Evolutionary conservation across 371 early-diverging fungal genomes (phyloP), one percentile per base, ranked within the genome.

Genomic region (Circinella minor): DNA sequence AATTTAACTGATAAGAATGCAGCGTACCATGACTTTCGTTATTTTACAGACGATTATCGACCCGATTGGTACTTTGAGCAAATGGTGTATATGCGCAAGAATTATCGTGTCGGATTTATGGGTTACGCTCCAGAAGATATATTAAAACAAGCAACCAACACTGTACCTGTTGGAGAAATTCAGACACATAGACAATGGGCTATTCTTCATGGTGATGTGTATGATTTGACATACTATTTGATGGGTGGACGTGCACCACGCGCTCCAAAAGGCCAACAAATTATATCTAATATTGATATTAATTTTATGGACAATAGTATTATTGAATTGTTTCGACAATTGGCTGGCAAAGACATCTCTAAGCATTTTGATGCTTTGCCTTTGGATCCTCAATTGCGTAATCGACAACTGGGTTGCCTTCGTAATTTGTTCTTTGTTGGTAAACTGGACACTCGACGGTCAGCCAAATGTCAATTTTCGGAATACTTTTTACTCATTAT

Each of bases 361-460:
- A 84, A 88, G 63, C 80, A 81, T 49, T 91, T 88, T 76, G 87
- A 90, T 70, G 76, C 79, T 4, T 68, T 87, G 20, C 77, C 81
- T 11, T 69, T 82, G 18, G 73, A 74, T 27, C 70, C 67, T 64
- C 80, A 67, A 27, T 72, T 77, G 49, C 81, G 77, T 38, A 72
- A 57, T 20, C 65, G 79, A 20, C 84, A 85, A 61, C 46, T 82
- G 36, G 81, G 77, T 4, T 98, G 98, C 75, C 79, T 97, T 65
- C 88, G 92, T 68, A 88, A 90, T 55, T 81, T 92, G 14, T 95
- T 95, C 74, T 94, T 91, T 75, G 91, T 89, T 20, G 98, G 97
- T 37, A 88, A 91, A 15, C 74, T 97, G 43, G 97, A 97, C 80
- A 86, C 89, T 59, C 91, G 97, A 67, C 83, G 90, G 54, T 88